These are phyloP conservation scores for Cochlearia excelsa DNA, from an alignment of 345 rosid genomes.

Conservation along the genomic window DNA sequence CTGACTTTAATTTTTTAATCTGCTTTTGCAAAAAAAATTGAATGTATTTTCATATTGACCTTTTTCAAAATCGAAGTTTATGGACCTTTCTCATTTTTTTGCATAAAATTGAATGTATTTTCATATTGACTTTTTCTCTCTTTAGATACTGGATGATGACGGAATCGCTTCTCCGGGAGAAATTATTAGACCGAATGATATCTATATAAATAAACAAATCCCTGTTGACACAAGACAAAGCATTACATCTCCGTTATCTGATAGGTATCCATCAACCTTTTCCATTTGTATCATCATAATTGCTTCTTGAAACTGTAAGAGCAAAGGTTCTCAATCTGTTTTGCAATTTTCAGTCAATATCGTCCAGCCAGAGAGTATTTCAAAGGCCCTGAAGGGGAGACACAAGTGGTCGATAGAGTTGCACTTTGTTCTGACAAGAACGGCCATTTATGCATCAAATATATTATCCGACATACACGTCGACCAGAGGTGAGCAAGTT, in stretches of 20 bases:
- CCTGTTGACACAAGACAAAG: constrained; percentile 47
- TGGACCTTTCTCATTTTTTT: too few relatives aligned
- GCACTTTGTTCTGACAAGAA: constrained; percentile 59
- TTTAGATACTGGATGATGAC: constrained; percentile 74
- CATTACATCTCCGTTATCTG: constrained; percentile 36
- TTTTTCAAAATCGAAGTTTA: not conserved
- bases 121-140: constrained; percentile 10
- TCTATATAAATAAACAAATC: constrained; percentile 61
- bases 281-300: constrained; percentile 1
- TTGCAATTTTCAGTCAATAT: constrained; percentile 52
- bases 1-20: not conserved
- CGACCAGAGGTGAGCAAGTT: constrained; percentile 73
- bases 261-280: constrained; percentile 43
- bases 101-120: not conserved
- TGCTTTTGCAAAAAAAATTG: not conserved
- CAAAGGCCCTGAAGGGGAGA: constrained; percentile 81
- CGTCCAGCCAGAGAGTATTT: constrained; percentile 46
- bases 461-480: constrained; percentile 82
- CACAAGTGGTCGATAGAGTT: constrained; percentile 83
- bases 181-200: constrained; percentile 64
- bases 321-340: constrained; percentile 8
- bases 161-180: constrained; percentile 93
- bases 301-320: constrained; percentile 13
- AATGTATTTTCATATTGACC: constrained; percentile 11
- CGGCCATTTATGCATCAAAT: constrained; percentile 51